Percentiles rank a stretch among this genome's conserved stretches.
These are phyloP conservation scores for Sarocladium kiliense DNA, from an alignment of 2,329 filamentous ascomycete genomes.

Conservation along the genomic window DNA sequence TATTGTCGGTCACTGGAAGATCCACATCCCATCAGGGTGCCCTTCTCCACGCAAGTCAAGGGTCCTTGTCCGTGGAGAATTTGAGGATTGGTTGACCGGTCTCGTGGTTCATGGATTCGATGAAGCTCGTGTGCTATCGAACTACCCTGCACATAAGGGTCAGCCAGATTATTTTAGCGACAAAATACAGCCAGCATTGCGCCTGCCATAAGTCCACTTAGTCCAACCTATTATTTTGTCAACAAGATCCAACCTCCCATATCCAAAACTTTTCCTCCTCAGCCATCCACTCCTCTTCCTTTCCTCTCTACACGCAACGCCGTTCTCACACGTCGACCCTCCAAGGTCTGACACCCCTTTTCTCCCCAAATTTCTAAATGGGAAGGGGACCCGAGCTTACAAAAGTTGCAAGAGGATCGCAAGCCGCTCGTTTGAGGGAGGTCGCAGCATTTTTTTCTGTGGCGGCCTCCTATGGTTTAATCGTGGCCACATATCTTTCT, in stretches of 20 bases:
- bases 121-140: no score
- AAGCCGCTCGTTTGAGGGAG: conserved; percentile 40
- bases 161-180: no score
- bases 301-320: conserved; percentile 25
- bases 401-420: conserved; percentile 30
- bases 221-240: not conserved
- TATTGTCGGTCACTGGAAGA: not conserved
- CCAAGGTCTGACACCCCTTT: not conserved
- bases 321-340: conserved; percentile 15
- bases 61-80: no score
- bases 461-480: conserved; percentile 39
- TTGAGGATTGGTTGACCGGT: no score
- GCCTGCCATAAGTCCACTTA: no score
- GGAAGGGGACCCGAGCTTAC: conserved; percentile 10
- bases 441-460: conserved; percentile 30
- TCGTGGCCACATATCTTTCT: conserved; percentile 31
- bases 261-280: not conserved
- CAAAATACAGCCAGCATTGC: conserved; percentile 1
- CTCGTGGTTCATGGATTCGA: no score
- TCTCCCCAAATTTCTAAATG: not conserved
- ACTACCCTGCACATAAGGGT: no score
- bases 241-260: not conserved
- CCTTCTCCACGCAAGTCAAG: not conserved
- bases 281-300: conserved; percentile 10
- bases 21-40: conserved; percentile 5